A percentile compares a stretch with the other conserved stretches of the same genome.
Conservation (phyloP, 2,329 filamentous ascomycete genomes). For the Nakataea oryzae region DNA sequence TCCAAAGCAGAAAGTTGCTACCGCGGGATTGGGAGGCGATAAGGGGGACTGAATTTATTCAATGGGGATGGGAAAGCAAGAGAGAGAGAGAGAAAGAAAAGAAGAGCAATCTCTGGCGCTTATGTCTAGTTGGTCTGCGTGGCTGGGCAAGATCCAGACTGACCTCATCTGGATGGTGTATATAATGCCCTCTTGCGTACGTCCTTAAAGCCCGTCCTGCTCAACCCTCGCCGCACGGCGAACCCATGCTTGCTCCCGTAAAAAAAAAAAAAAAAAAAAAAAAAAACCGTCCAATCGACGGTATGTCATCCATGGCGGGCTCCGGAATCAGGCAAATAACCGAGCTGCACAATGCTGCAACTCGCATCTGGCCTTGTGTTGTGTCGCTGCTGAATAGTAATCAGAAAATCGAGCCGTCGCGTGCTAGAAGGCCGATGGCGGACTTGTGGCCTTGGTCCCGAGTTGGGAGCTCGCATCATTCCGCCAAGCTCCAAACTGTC, state of each 20-base stretch:
- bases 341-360: not conserved
- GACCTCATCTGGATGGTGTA: not conserved
- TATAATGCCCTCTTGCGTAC: not conserved
- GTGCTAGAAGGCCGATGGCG: too few relatives aligned
- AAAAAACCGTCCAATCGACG: not conserved
- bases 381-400: not conserved
- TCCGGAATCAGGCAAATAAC: not conserved
- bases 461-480: not conserved
- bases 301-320: not conserved
- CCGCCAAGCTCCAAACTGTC: too few relatives aligned
- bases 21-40: too few relatives aligned
- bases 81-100: too few relatives aligned
- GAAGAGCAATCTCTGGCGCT: not conserved
- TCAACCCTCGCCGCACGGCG: too few relatives aligned
- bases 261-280: too few relatives aligned
- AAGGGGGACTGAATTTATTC: not conserved
- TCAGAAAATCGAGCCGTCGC: not conserved
- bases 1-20: not conserved
- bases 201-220: too few relatives aligned
- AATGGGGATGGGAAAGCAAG: too few relatives aligned
- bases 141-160: too few relatives aligned
- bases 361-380: not conserved
- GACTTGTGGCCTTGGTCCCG: too few relatives aligned
- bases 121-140: not conserved
- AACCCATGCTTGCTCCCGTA: too few relatives aligned